Conservation (phyloP, 1,284 basidiomycete genomes). For the Marasmius fiardii region DNA sequence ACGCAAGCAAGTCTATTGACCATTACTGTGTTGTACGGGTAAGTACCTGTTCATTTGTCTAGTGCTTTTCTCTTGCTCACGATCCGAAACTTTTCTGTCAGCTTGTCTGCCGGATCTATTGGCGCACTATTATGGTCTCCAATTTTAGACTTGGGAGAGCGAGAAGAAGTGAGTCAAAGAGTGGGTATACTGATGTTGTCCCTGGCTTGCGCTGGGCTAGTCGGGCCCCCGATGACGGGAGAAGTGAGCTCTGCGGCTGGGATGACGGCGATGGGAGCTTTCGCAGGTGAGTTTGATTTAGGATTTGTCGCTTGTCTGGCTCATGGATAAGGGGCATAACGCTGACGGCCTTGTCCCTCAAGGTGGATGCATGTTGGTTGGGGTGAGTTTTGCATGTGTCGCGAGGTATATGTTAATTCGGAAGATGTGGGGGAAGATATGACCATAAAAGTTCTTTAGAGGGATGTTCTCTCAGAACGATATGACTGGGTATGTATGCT, state of each 20-base stretch:
- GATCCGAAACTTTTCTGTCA: not conserved
- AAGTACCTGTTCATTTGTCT: not conserved
- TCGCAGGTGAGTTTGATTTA: not conserved
- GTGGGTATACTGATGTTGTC: not conserved
- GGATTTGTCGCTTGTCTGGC: no score
- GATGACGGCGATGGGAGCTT: not conserved
- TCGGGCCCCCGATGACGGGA: not conserved
- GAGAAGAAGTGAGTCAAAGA: not conserved
- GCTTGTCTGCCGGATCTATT: not conserved
- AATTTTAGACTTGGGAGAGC: not conserved
- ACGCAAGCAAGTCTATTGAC: not conserved
- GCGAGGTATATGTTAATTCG: not conserved
- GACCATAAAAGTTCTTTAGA: not conserved
- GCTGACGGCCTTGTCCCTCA: not conserved
- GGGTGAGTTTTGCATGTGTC: not conserved
- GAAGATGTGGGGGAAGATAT: not conserved
- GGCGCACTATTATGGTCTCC: not conserved
- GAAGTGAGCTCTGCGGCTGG: not conserved
- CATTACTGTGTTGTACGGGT: not conserved
- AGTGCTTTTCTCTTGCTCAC: not conserved
- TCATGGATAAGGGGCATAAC: no score
- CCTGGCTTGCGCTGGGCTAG: not conserved
- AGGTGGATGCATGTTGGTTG: not conserved
- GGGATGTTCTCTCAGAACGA: not conserved
- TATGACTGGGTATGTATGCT: not conserved